These are phyloP conservation scores for Alternaria viburni DNA, from an alignment of 2,329 filamentous ascomycete genomes.

Conservation along the genomic window DNA sequence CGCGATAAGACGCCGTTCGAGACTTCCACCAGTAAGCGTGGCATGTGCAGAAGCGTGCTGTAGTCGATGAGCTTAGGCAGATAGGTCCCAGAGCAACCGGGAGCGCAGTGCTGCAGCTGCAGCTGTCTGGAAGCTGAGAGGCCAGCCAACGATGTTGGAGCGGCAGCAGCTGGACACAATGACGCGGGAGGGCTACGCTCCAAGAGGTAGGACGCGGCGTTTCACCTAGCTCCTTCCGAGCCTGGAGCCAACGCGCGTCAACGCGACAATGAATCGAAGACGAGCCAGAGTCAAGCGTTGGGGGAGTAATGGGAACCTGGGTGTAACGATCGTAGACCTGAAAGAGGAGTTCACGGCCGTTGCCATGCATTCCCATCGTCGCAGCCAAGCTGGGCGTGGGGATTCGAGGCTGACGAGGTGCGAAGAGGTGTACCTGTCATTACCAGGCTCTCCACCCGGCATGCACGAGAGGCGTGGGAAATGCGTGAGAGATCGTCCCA, in stretches of 20 bases:
- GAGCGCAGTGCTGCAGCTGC: background rate
- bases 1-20: background rate
- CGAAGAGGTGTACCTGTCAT: background rate
- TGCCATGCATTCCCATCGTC: background rate
- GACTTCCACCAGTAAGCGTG: background rate
- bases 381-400: background rate
- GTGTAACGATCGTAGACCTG: background rate
- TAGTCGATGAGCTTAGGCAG: background rate
- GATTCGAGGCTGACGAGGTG: background rate
- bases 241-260: slow-evolving; percentile 21
- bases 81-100: background rate
- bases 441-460: background rate
- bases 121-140: background rate
- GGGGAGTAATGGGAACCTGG: background rate
- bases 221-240: slow-evolving; percentile 27
- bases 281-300: background rate
- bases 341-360: background rate
- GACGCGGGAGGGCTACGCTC: slow-evolving; percentile 18
- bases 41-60: background rate
- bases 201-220: slow-evolving; percentile 11
- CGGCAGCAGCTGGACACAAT: background rate
- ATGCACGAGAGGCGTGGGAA: background rate
- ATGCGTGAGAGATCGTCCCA: background rate
- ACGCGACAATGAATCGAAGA: background rate
- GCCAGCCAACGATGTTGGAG: slow-evolving; percentile 4